Conservation (phyloP, 139 green algal genomes). For the Chlamydomonas eustigma region DNA sequence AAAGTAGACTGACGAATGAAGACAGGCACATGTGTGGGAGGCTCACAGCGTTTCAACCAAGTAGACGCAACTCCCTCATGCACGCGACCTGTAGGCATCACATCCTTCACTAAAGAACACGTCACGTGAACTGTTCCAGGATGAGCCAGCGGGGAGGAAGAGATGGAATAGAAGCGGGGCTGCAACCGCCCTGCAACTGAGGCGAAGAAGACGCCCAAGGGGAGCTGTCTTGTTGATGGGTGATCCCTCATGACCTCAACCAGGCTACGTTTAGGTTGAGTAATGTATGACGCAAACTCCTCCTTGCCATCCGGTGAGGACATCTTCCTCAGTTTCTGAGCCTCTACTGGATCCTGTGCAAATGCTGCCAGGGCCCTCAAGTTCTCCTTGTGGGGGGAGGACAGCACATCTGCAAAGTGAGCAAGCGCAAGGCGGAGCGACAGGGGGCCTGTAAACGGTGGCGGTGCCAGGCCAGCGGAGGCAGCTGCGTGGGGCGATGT, state of each 20-base stretch:
- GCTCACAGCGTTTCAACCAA: constrained; percentile 41
- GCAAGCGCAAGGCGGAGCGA: constrained; percentile 65
- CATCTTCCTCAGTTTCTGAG: constrained; percentile 55
- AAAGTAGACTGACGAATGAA: constrained; percentile 88
- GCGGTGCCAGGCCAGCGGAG: constrained; percentile 11
- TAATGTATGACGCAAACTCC: constrained; percentile 63
- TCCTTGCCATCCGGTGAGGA: constrained; percentile 60
- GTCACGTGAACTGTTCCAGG: constrained; percentile 75
- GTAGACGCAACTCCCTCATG: constrained; percentile 75
- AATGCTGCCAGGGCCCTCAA: constrained; percentile 71
- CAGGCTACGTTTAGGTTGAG: constrained; percentile 43
- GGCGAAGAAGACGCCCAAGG: constrained; percentile 86
- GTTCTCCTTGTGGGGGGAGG: constrained; percentile 63
- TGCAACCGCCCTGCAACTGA: constrained; percentile 76
- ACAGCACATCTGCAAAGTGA: constrained; percentile 76
- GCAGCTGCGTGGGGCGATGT: neutral
- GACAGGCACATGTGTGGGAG: constrained; percentile 23
- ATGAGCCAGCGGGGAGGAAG: constrained; percentile 50
- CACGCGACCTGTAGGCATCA: constrained; percentile 60
- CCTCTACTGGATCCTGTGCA: constrained; percentile 52
- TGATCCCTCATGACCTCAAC: constrained; percentile 70
- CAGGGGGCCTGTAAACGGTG: constrained; percentile 62
- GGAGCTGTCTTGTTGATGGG: constrained; percentile 61
- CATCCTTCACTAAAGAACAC: constrained; percentile 62
- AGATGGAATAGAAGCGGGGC: constrained; percentile 89